Percentiles rank a stretch among this genome's conserved stretches.
Conservation (phyloP, 2,329 filamentous ascomycete species). For the Colletotrichum destructivum region DNA sequence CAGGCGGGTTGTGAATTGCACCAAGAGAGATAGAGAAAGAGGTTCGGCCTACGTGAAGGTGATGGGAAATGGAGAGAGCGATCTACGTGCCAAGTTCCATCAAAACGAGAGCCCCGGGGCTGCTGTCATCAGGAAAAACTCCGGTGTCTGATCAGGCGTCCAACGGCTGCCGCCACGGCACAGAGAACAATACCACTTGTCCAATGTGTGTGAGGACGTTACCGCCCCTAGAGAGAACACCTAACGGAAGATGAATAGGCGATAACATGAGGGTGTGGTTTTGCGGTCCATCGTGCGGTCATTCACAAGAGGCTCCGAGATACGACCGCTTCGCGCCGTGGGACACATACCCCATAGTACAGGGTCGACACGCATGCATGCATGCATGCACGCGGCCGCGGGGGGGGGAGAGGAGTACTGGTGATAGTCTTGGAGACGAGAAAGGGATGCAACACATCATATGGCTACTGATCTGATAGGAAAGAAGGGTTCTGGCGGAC, state of each 20-base stretch:
- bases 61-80: slow-evolving; percentile 8
- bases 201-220: neutral
- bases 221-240: neutral
- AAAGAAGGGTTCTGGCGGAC: slow-evolving; percentile 11
- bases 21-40: neutral
- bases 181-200: slow-evolving; percentile 9
- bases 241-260: too few relatives aligned
- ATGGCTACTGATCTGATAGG: slow-evolving; percentile 12
- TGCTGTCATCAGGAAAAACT: slow-evolving; percentile 1
- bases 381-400: slow-evolving; percentile 4
- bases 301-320: slow-evolving; percentile 50
- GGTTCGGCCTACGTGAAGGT: neutral
- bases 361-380: slow-evolving; percentile 29
- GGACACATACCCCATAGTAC: slow-evolving; percentile 29
- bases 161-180: slow-evolving; percentile 8
- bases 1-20: neutral
- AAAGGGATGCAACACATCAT: slow-evolving; percentile 1
- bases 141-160: slow-evolving; percentile 21
- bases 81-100: slow-evolving; percentile 16
- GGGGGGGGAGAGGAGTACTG: neutral
- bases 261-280: too few relatives aligned
- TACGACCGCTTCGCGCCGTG: slow-evolving; percentile 48
- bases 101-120: slow-evolving; percentile 11
- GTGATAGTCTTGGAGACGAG: neutral
- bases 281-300: slow-evolving; percentile 43